Evolutionary conservation across 202 grass and related monocot species (phyloP).

Genomic region (Saccharum hybrid): DNA sequence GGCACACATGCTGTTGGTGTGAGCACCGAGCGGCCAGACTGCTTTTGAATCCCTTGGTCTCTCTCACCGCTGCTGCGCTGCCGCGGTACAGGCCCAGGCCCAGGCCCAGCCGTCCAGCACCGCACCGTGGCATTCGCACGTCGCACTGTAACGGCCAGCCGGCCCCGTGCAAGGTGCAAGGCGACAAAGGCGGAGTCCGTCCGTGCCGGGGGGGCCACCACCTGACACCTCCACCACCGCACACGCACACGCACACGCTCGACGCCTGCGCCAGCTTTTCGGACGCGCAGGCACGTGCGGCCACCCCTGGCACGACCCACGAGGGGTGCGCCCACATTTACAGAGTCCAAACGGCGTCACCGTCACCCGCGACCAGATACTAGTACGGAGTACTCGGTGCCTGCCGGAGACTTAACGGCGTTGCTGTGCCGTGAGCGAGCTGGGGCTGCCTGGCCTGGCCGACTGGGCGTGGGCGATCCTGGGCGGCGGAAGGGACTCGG

Average conservation of each 20-base stretch:
- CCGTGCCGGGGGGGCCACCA: background rate
- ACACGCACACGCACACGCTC: conserved; percentile 13
- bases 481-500: background rate
- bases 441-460: background rate
- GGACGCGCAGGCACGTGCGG: conserved; percentile 42
- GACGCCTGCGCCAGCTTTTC: conserved; percentile 21
- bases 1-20: too few species aligned
- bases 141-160: too few species aligned
- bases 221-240: background rate
- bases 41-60: background rate
- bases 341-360: background rate
- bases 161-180: background rate
- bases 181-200: background rate
- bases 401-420: conserved; percentile 4
- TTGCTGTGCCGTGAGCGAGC: too few species aligned
- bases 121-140: too few species aligned
- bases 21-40: too few species aligned
- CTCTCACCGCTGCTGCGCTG: too few species aligned
- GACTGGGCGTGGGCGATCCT: background rate
- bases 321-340: background rate
- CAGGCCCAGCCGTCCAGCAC: too few species aligned
- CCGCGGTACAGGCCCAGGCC: too few species aligned
- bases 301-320: conserved; percentile 11
- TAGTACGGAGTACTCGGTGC: too few species aligned
- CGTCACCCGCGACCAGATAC: background rate